Percentiles rank a stretch among this genome's conserved stretches.
phyloP scores from a whole-genome alignment of 176 grass and related monocot species.

The Musa troglodytarum region DNA sequence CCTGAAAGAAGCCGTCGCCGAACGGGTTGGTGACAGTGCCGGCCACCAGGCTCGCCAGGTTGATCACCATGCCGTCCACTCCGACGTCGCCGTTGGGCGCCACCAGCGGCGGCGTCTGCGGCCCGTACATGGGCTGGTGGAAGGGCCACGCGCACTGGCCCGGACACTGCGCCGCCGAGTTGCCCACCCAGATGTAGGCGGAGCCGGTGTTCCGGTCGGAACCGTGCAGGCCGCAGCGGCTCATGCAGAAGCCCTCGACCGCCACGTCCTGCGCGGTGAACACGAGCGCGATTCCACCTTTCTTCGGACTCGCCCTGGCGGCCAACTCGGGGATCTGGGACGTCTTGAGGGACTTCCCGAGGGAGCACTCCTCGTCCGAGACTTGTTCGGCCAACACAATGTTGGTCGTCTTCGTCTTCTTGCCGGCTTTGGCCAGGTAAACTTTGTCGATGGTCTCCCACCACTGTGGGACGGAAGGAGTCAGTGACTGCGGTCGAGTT shows the following conservation, averaged over 20 bases:
- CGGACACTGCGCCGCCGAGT: conserved; percentile 24
- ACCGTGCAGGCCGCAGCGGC: conserved; percentile 70
- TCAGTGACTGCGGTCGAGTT: not conserved
- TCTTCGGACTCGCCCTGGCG: conserved; percentile 17
- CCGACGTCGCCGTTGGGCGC: conserved; percentile 26
- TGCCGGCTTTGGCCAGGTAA: conserved; percentile 34
- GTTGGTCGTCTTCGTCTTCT: conserved; percentile 41
- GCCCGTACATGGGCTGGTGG: conserved; percentile 28
- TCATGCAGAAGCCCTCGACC: conserved; percentile 85
- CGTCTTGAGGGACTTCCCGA: conserved; percentile 37
- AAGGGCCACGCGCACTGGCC: conserved; percentile 33
- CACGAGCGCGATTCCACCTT: conserved; percentile 58
- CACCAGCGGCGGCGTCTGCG: conserved; percentile 20
- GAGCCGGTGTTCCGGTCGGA: conserved; percentile 32
- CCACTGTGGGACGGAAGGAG: conserved; percentile 61
- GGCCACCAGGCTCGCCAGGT: conserved; percentile 23
- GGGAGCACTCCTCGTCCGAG: conserved; percentile 39
- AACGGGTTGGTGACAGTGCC: conserved; percentile 30
- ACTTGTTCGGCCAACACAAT: conserved; percentile 28
- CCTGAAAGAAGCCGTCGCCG: conserved; percentile 28
- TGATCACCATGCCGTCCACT: conserved; percentile 30
- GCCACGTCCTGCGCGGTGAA: conserved; percentile 64
- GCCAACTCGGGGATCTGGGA: conserved; percentile 38
- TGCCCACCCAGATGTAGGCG: conserved; percentile 31
- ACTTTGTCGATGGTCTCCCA: conserved; percentile 66